A percentile compares a stretch with the other conserved stretches of the same genome.
Evolutionary conservation across 176 grass and related monocot species (phyloP).

Genomic region (Areca catechu): DNA sequence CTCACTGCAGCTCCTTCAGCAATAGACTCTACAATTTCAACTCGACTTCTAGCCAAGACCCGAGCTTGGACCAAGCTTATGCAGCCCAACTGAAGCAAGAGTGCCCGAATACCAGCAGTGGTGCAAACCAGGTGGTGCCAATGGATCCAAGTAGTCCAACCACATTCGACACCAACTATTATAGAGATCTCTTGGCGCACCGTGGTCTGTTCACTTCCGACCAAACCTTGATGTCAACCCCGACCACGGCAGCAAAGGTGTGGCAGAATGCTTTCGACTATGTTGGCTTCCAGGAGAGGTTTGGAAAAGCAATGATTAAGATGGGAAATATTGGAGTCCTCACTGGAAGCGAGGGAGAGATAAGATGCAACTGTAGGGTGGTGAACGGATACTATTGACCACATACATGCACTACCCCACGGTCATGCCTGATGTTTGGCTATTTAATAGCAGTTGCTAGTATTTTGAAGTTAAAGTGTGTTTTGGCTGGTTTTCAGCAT

Average conservation of each 20-base stretch:
- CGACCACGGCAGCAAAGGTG: constrained; percentile 47
- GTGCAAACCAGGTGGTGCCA: constrained; percentile 20
- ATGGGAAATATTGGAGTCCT: constrained; percentile 63
- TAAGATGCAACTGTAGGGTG: constrained; percentile 64
- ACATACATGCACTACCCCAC: too few species aligned
- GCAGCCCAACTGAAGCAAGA: not conserved
- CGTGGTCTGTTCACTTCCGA: constrained; percentile 72
- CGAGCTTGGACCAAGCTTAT: constrained; percentile 1
- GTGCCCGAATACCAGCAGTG: not conserved
- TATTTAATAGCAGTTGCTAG: too few species aligned
- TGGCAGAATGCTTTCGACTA: constrained; percentile 52
- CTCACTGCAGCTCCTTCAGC: constrained; percentile 76
- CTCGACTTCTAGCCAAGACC: constrained; percentile 36
- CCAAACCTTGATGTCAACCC: constrained; percentile 44
- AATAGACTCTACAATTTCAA: constrained; percentile 29
- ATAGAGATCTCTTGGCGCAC: constrained; percentile 47
- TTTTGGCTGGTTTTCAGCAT: too few species aligned
- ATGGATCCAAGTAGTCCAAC: constrained; percentile 59
- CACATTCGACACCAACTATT: constrained; percentile 77
- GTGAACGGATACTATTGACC: constrained; percentile 18
- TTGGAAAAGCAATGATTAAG: constrained; percentile 63
- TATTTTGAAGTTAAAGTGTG: too few species aligned
- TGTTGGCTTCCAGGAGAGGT: constrained; percentile 47
- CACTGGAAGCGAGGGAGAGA: constrained; percentile 46
- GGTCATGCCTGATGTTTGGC: too few species aligned